Percentiles rank a stretch among this genome's conserved stretches.
phyloP scores from a whole-genome alignment of 768 basidiomycete species.

The Chiua virens region DNA sequence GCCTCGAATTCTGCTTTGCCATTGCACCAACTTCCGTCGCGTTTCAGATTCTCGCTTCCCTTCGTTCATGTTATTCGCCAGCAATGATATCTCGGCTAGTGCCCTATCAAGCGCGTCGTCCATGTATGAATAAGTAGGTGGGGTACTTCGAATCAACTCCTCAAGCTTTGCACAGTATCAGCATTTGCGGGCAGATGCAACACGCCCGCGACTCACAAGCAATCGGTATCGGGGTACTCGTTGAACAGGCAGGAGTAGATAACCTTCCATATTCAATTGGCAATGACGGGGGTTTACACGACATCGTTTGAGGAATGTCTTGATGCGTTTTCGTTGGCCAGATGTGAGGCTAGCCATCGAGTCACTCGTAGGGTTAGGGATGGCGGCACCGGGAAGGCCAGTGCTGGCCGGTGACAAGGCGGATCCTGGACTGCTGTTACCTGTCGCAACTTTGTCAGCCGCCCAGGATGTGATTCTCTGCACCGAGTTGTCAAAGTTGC shows the following conservation, averaged over 20 bases:
- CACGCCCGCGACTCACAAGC: constrained; percentile 56
- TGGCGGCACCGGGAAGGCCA: constrained; percentile 53
- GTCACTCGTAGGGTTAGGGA: constrained; percentile 41
- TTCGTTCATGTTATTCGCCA: constrained; percentile 97
- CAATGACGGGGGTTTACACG: constrained; percentile 87
- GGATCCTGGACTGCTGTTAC: constrained; percentile 36
- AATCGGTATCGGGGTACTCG: constrained; percentile 96
- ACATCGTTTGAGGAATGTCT: constrained; percentile 86
- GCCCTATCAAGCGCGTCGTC: constrained; percentile 87
- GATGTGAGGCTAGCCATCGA: constrained; percentile 63
- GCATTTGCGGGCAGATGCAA: background rate
- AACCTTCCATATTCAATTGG: constrained; percentile 92
- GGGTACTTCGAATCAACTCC: constrained; percentile 81
- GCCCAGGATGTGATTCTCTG: constrained; percentile 88
- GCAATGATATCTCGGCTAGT: constrained; percentile 78
- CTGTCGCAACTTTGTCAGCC: constrained; percentile 48
- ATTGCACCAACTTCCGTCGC: constrained; percentile 83
- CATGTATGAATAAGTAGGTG: constrained; percentile 71
- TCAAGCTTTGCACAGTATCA: constrained; percentile 52
- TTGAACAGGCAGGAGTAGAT: constrained; percentile 92
- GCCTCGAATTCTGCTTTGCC: constrained; percentile 86
- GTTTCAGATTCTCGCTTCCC: constrained; percentile 96
- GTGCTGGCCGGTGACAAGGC: constrained; percentile 55
- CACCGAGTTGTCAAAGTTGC: constrained; percentile 93
- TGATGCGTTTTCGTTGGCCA: constrained; percentile 86